Conservation (phyloP, 2,329 filamentous ascomycete species). For the Aspergillus fischeri region DNA sequence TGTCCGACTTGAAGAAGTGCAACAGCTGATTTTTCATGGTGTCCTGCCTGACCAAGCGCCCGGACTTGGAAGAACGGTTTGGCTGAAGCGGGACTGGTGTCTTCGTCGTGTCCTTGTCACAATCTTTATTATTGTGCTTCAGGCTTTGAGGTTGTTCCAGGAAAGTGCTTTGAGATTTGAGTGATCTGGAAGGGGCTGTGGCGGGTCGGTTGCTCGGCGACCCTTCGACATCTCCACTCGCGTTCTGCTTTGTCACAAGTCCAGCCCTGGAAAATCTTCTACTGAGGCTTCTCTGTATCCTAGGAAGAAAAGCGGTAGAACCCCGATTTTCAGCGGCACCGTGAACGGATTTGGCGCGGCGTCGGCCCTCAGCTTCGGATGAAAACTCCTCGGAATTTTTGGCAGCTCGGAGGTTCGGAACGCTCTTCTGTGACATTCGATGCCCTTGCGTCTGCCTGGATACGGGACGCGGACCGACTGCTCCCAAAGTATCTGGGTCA, state of each 20-base stretch:
- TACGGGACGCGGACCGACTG: slow-evolving; percentile 7
- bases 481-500: slow-evolving; percentile 17
- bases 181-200: slow-evolving; percentile 23
- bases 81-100: slow-evolving; percentile 7
- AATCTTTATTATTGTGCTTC: slow-evolving; percentile 15
- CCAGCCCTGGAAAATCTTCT: slow-evolving; percentile 22
- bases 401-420: slow-evolving; percentile 14
- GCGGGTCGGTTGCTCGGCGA: slow-evolving; percentile 16
- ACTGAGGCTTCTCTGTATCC: slow-evolving; percentile 16
- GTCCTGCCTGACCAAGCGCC: slow-evolving; percentile 15
- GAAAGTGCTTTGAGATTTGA: slow-evolving; percentile 23
- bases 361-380: slow-evolving; percentile 10
- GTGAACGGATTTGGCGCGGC: slow-evolving; percentile 22
- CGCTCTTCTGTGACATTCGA: slow-evolving; percentile 13
- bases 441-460: slow-evolving; percentile 9
- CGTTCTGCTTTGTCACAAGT: slow-evolving; percentile 15
- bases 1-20: slow-evolving; percentile 32
- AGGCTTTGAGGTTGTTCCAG: slow-evolving; percentile 24
- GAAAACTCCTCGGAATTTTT: slow-evolving; percentile 9
- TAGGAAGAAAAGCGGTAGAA: slow-evolving; percentile 11
- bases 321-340: slow-evolving; percentile 12
- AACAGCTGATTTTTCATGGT: slow-evolving; percentile 30
- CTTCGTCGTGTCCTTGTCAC: slow-evolving; percentile 11
- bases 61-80: slow-evolving; percentile 4
- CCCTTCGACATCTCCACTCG: slow-evolving; percentile 12